phyloP scores from a whole-genome alignment of 805 yeast species.

The Wickerhamomyces chaumierensis region DNA sequence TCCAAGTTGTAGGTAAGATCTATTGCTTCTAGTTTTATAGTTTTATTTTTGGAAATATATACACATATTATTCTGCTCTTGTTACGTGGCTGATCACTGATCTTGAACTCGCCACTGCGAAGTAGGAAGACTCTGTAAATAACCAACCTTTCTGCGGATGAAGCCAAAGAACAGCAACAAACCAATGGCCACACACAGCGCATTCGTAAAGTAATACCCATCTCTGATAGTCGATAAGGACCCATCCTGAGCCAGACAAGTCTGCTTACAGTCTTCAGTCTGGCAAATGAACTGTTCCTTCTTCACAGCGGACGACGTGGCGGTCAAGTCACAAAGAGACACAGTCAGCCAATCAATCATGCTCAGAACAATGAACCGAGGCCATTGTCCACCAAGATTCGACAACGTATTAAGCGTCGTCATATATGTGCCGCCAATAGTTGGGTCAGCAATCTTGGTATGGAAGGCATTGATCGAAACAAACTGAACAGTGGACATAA shows the following conservation, averaged over 20 bases:
- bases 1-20: conserved; percentile 12
- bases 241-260: conserved; percentile 49
- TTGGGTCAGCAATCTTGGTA: conserved; percentile 89
- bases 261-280: conserved; percentile 28
- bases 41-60: too few species aligned
- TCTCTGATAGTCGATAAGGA: conserved; percentile 43
- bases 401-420: conserved; percentile 86
- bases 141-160: conserved; percentile 49
- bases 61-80: too few species aligned
- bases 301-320: conserved; percentile 10
- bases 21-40: too few species aligned
- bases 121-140: conserved; percentile 62
- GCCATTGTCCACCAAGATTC: conserved; percentile 98
- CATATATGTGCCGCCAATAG: conserved; percentile 97
- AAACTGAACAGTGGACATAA: conserved; percentile 91
- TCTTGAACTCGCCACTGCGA: conserved; percentile 56
- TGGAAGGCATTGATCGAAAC: conserved; percentile 93
- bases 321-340: conserved; percentile 42
- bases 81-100: too few species aligned
- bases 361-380: conserved; percentile 65
- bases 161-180: conserved; percentile 48
- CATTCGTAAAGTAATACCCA: conserved; percentile 77
- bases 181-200: conserved; percentile 62
- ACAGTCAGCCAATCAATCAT: conserved; percentile 72
- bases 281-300: conserved; percentile 7